Evolutionary conservation across 2,329 filamentous ascomycete genomes (phyloP).

Genomic region (Penicillium brasilianum): DNA sequence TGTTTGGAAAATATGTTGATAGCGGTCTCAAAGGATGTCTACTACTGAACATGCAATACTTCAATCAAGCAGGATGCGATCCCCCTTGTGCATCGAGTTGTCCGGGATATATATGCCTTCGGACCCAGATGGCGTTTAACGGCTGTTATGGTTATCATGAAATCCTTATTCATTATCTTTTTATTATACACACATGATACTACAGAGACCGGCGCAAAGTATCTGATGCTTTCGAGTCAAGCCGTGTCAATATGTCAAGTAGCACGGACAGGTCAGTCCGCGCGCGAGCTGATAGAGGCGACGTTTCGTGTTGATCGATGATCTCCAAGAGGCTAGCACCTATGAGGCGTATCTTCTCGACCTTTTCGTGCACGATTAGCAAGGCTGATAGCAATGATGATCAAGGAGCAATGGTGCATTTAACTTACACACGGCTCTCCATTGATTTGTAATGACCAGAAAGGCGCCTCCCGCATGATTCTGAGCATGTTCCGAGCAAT

Average conservation of each 20-base stretch:
- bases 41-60: too few species aligned
- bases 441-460: slow-evolving; percentile 40
- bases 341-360: slow-evolving; percentile 27
- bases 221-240: slow-evolving; percentile 54
- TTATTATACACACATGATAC: neutral
- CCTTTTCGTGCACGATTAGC: slow-evolving; percentile 8
- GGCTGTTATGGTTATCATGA: neutral
- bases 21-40: too few species aligned
- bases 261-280: slow-evolving; percentile 48
- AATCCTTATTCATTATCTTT: neutral
- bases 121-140: neutral
- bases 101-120: too few species aligned
- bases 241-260: slow-evolving; percentile 48
- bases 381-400: neutral
- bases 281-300: slow-evolving; percentile 45
- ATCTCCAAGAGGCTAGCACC: slow-evolving; percentile 27
- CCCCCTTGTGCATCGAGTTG: too few species aligned
- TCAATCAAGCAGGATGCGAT: too few species aligned
- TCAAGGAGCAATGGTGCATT: neutral
- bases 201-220: slow-evolving; percentile 35
- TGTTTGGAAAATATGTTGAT: too few species aligned
- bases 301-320: slow-evolving; percentile 44
- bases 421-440: slow-evolving; percentile 27
- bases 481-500: slow-evolving; percentile 52
- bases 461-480: slow-evolving; percentile 49